Conservation (phyloP, 768 basidiomycete genomes). For the Lentinula sp. region DNA sequence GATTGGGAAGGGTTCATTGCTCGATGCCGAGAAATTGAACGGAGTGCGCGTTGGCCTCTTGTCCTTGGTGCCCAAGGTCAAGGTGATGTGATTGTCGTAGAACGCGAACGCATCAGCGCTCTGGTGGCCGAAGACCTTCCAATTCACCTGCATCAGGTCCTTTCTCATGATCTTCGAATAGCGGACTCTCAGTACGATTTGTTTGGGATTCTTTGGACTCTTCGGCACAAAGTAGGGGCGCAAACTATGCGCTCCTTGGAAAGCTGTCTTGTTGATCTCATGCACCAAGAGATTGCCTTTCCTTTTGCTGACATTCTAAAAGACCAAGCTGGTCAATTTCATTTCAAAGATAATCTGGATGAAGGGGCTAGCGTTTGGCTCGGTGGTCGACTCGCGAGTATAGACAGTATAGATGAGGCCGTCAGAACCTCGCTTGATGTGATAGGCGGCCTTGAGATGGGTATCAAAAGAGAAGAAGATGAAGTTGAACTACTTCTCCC, state of each 20-base stretch:
- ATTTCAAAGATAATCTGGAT: constrained; percentile 52
- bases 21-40: constrained; percentile 85
- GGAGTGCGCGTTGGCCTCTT: constrained; percentile 77
- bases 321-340: constrained; percentile 51
- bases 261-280: constrained; percentile 49
- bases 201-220: constrained; percentile 56
- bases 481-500: constrained; percentile 45
- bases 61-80: constrained; percentile 44
- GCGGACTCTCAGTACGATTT: constrained; percentile 50
- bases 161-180: constrained; percentile 33
- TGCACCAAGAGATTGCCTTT: constrained; percentile 76
- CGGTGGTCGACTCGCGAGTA: constrained; percentile 47
- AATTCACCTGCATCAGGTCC: constrained; percentile 46
- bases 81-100: constrained; percentile 53
- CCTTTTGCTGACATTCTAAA: constrained; percentile 70
- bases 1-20: constrained; percentile 98
- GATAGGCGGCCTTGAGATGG: constrained; percentile 64
- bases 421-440: constrained; percentile 58
- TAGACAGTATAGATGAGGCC: constrained; percentile 51
- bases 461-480: constrained; percentile 73
- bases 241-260: constrained; percentile 54
- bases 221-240: constrained; percentile 56
- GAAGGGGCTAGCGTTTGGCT: constrained; percentile 60
- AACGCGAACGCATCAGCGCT: constrained; percentile 70
- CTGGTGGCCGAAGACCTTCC: constrained; percentile 65